Evolutionary conservation across 2,329 filamentous ascomycete species (phyloP).

Genomic region (Raffaelea albimanens): DNA sequence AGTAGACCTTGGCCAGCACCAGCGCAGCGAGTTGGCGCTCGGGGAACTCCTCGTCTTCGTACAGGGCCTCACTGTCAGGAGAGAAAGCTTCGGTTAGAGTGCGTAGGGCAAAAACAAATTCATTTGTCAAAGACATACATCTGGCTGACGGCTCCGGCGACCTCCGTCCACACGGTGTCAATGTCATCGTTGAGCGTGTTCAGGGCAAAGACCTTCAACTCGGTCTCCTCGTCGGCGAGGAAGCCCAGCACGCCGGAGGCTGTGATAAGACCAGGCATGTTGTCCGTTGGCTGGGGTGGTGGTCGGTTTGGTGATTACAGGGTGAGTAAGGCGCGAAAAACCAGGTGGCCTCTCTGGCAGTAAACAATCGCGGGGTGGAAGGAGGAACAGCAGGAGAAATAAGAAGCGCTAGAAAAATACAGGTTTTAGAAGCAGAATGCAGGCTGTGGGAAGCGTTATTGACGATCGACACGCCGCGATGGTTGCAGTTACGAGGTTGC

Average conservation of each 20-base stretch:
- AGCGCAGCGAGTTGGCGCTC: conserved; percentile 90
- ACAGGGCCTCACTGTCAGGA: conserved; percentile 72
- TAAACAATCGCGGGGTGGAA: neutral
- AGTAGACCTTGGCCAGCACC: conserved; percentile 96
- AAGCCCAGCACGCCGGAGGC: conserved; percentile 93
- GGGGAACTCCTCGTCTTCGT: conserved; percentile 91
- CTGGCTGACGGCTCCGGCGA: conserved; percentile 82
- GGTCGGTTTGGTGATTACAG: neutral
- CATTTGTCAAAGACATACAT: conserved; percentile 52
- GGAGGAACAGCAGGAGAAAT: neutral
- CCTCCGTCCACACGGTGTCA: conserved; percentile 95
- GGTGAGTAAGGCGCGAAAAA: neutral
- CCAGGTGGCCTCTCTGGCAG: neutral
- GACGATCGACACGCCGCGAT: neutral
- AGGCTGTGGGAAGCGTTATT: no score
- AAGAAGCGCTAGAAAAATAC: neutral
- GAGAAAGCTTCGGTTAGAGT: neutral
- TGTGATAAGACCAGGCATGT: conserved; percentile 88
- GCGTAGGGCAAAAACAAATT: neutral
- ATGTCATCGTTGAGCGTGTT: conserved; percentile 95
- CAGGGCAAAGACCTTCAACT: conserved; percentile 89
- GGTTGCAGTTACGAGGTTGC: neutral
- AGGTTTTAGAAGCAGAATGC: neutral
- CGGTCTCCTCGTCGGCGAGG: conserved; percentile 85
- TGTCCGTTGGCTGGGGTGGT: conserved; percentile 15